phyloP scores from a whole-genome alignment of 345 rosid genomes.

The Dovyalis caffra region DNA sequence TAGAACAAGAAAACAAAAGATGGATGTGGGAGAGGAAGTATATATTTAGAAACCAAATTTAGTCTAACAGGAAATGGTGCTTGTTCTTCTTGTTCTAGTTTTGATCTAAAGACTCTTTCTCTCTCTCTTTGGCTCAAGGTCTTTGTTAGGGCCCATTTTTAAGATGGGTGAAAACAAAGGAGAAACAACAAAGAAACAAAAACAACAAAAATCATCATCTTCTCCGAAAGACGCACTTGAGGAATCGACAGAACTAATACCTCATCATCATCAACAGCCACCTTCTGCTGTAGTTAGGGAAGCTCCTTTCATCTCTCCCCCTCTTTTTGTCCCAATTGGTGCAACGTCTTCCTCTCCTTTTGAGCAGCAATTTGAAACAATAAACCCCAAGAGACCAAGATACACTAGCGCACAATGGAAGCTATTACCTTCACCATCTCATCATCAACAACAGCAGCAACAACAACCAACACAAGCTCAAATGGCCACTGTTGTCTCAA shows the following conservation, averaged over 20 bases:
- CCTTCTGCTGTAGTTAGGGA: slow-evolving; percentile 31
- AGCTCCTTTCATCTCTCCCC: slow-evolving; percentile 50
- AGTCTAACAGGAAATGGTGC: slow-evolving; percentile 15
- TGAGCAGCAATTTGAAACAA: slow-evolving; percentile 48
- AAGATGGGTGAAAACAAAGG: slow-evolving; percentile 61
- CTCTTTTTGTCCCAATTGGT: slow-evolving; percentile 51
- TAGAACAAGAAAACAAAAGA: too few species aligned
- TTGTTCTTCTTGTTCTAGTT: slow-evolving; percentile 23
- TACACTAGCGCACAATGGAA: slow-evolving; percentile 75
- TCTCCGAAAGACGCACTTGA: slow-evolving; percentile 56
- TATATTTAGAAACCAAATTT: slow-evolving; percentile 9
- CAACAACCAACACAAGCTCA: slow-evolving; percentile 23
- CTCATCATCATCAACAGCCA: slow-evolving; percentile 42
- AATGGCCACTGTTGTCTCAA: slow-evolving; percentile 18
- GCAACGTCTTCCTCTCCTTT: slow-evolving; percentile 50
- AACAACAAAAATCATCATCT: slow-evolving; percentile 39
- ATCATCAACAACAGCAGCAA: slow-evolving; percentile 33
- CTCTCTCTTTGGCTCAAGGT: neutral
- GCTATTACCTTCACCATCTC: slow-evolving; percentile 61
- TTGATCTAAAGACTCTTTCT: slow-evolving; percentile 5
- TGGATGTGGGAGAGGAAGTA: neutral
- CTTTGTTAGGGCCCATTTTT: slow-evolving; percentile 28
- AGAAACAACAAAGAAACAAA: slow-evolving; percentile 50
- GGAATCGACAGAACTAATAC: slow-evolving; percentile 41
- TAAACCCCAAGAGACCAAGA: slow-evolving; percentile 73